Evolutionary conservation across 371 early-diverging fungal genomes (phyloP), one percentile per base, ranked within the genome.

Genomic region (Mortierella sp.): DNA sequence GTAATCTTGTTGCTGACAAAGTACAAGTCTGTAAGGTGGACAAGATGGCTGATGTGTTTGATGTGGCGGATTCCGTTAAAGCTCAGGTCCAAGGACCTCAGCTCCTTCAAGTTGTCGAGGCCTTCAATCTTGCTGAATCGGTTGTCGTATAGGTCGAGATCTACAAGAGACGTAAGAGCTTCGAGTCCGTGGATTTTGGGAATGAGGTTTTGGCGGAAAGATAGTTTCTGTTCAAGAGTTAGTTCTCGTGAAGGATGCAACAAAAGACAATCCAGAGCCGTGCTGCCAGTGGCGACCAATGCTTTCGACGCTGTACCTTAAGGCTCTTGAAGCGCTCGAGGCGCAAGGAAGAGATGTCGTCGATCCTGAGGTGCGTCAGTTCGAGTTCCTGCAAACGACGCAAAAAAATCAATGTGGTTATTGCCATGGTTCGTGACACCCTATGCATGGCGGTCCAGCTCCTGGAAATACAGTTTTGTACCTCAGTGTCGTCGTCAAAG

Each of bases 111-210:
- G 3, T 71, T 50, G 28, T 85, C 84, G 4, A 96, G 63, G 9
- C 89, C 89, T 48, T 91, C 87, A 19, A 96, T 86, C 50, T 85
- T 83, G 17, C 86, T 83, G 45, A 98, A 91, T 28, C 94, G 91
- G 85, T 98, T 98, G 78, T 98, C 98, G 71, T 98, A 97, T n/a
- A 97, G 79, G 61, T 97, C 98, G 54, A 97, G 80, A 54, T 96
- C 96, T 14, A 68, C 72, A 39, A 97, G 80, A 0, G 70, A 44
- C 5, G 66, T 58, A 39, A 93, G 73, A 2, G 52, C 54, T 12
- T 90, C 86, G 8, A 97, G 55, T 2, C 90, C 89, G 31, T 80
- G 71, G 59, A 98, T 94, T 63, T 88, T 86, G 16, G 87, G 76
- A 51, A 98, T 85, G 37, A 93, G 86, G 78, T 98, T 98, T 79